These are phyloP conservation scores for Spathaspora arborariae DNA, from an alignment of 805 yeast genomes.

Conservation along the genomic window DNA sequence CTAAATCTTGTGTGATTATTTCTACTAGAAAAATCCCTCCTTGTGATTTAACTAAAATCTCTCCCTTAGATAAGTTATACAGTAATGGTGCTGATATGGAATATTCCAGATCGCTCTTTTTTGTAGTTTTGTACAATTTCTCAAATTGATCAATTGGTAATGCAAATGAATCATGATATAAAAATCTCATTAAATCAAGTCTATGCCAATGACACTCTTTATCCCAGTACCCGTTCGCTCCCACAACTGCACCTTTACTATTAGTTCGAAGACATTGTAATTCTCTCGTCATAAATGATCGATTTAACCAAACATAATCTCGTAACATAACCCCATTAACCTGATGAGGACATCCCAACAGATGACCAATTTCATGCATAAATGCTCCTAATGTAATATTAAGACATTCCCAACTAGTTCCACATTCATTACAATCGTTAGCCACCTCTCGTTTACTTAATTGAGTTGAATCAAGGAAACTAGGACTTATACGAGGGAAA, in stretches of 20 bases:
- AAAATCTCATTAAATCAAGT: constrained; percentile 70
- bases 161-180: constrained; percentile 77
- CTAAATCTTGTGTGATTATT: constrained; percentile 52
- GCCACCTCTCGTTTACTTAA: constrained; percentile 73
- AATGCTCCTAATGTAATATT: constrained; percentile 89
- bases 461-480: constrained; percentile 69
- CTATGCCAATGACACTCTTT: constrained; percentile 88
- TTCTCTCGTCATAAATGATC: constrained; percentile 78
- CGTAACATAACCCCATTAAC: constrained; percentile 86
- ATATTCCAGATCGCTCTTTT: constrained; percentile 10
- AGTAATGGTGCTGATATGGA: constrained; percentile 21
- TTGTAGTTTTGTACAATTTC: constrained; percentile 32
- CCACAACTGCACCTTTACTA: constrained; percentile 38
- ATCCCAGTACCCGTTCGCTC: constrained; percentile 35
- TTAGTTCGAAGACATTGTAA: constrained; percentile 50
- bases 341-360: constrained; percentile 89
- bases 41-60: constrained; percentile 41
- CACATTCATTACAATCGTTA: constrained; percentile 81
- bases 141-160: constrained; percentile 58
- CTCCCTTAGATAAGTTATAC: constrained; percentile 19
- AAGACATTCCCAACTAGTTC: constrained; percentile 86
- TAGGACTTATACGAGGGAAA: constrained; percentile 63
- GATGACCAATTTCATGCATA: constrained; percentile 93
- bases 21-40: constrained; percentile 78
- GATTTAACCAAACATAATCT: constrained; percentile 74